A percentile compares a stretch with the other conserved stretches of the same genome.
These are phyloP conservation scores for Phytophthora parvispora DNA, from an alignment of 352 stramenopile genomes.

Conservation along the genomic window DNA sequence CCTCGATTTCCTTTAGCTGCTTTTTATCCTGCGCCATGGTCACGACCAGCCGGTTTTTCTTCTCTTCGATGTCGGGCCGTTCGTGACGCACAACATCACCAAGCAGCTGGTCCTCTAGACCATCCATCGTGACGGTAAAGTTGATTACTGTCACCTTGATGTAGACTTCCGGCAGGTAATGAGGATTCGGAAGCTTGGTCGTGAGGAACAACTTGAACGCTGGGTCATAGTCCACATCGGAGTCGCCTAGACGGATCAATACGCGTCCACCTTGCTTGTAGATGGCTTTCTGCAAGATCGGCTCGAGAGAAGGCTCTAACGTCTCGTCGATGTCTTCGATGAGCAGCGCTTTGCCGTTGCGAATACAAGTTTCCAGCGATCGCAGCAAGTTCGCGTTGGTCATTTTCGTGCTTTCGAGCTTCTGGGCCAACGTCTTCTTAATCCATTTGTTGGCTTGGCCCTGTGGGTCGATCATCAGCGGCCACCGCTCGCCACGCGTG, in stretches of 20 bases:
- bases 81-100: slow-evolving; percentile 94
- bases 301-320: slow-evolving; percentile 93
- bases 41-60: slow-evolving; percentile 94
- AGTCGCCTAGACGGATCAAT: slow-evolving; percentile 93
- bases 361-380: slow-evolving; percentile 93
- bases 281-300: slow-evolving; percentile 94
- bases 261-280: slow-evolving; percentile 92
- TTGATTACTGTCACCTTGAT: slow-evolving; percentile 98
- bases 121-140: slow-evolving; percentile 97
- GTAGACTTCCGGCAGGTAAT: slow-evolving; percentile 96
- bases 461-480: slow-evolving; percentile 96
- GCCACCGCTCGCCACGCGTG: slow-evolving; percentile 92
- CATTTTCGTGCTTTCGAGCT: slow-evolving; percentile 92
- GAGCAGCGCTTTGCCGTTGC: slow-evolving; percentile 91
- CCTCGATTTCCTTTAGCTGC: slow-evolving; percentile 95
- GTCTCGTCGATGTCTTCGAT: slow-evolving; percentile 95
- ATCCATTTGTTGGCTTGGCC: slow-evolving; percentile 96
- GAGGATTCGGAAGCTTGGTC: slow-evolving; percentile 95
- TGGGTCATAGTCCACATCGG: slow-evolving; percentile 94
- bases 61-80: slow-evolving; percentile 94
- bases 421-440: slow-evolving; percentile 86
- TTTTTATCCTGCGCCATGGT: slow-evolving; percentile 95
- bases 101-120: slow-evolving; percentile 94
- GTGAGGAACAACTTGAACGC: slow-evolving; percentile 95
- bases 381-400: slow-evolving; percentile 92